Percentiles rank a stretch among this genome's conserved stretches.
phyloP scores from a whole-genome alignment of 192 early-diverging fungal genomes.

The Entophlyctis luteolus region DNA sequence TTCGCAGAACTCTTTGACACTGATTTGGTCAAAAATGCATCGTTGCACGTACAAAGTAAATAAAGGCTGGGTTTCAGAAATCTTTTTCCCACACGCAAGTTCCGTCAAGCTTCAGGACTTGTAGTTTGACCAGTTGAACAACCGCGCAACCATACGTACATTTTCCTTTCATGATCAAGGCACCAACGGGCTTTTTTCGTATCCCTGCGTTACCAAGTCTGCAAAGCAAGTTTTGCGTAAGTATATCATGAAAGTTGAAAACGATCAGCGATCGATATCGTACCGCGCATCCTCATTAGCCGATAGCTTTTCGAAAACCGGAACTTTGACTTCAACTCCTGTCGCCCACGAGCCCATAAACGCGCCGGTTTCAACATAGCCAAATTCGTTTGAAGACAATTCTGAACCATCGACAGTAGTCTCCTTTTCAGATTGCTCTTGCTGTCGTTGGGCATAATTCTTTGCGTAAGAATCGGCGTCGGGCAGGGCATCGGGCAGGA shows the following conservation, averaged over 20 bases:
- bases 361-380: slow-evolving; percentile 34
- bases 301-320: slow-evolving; percentile 45
- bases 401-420: not conserved
- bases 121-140: slow-evolving; percentile 40
- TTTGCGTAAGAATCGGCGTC: not conserved
- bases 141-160: slow-evolving; percentile 49
- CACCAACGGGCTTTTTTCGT: slow-evolving; percentile 47
- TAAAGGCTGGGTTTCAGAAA: not conserved
- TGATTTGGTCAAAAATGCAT: slow-evolving; percentile 67
- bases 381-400: no score
- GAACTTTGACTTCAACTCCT: slow-evolving; percentile 29
- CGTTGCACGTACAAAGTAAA: not conserved
- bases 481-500: slow-evolving; percentile 13
- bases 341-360: slow-evolving; percentile 31
- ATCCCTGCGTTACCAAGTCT: slow-evolving; percentile 43
- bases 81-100: slow-evolving; percentile 48
- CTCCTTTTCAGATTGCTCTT: not conserved
- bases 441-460: not conserved
- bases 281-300: slow-evolving; percentile 37
- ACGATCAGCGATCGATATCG: not conserved
- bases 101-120: slow-evolving; percentile 36
- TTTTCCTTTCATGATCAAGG: slow-evolving; percentile 33
- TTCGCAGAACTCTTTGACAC: slow-evolving; percentile 84
- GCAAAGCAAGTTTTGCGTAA: not conserved
- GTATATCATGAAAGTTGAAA: no score